Conservation (phyloP, 179 eudicot genomes). For the Actinidia arguta region DNA sequence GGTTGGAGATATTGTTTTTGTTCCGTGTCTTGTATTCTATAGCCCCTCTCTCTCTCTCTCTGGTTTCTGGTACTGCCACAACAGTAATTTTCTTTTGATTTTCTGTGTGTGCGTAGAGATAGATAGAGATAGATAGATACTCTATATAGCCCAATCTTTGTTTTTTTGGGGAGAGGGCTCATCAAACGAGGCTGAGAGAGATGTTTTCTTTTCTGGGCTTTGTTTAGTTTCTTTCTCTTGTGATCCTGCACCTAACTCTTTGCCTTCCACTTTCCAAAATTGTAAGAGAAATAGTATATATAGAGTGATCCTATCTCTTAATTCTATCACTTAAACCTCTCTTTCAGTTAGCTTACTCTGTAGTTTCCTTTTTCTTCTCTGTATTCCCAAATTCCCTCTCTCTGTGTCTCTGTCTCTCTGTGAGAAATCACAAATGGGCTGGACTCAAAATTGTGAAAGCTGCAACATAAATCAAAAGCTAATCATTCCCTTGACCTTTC, state of each 20-base stretch:
- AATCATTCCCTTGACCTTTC: conserved; percentile 34
- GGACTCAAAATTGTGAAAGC: conserved; percentile 31
- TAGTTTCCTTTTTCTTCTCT: not conserved
- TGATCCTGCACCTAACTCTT: not conserved
- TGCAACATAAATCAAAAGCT: conserved; percentile 27
- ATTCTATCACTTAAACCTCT: not conserved
- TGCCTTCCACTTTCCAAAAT: conserved; percentile 9
- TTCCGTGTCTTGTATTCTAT: not conserved
- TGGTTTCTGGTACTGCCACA: not conserved
- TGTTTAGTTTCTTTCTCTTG: not conserved
- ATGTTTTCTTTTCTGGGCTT: conserved; percentile 14
- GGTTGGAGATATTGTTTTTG: not conserved
- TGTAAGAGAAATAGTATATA: not conserved
- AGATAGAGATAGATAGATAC: too few relatives aligned
- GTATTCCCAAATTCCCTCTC: not conserved
- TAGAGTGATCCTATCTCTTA: not conserved
- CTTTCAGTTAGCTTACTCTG: conserved; percentile 14
- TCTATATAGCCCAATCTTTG: too few relatives aligned
- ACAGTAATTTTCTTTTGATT: not conserved
- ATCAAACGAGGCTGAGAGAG: conserved; percentile 29
- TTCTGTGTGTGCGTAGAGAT: not conserved
- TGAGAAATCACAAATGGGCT: conserved; percentile 37
- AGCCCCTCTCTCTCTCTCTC: not conserved
- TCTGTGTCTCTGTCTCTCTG: conserved; percentile 19
- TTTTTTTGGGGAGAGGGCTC: conserved; percentile 14